Evolutionary conservation across 192 early-diverging fungal species (phyloP), one percentile per base, ranked within the genome.

Genomic region (Mortierella claussenii): DNA sequence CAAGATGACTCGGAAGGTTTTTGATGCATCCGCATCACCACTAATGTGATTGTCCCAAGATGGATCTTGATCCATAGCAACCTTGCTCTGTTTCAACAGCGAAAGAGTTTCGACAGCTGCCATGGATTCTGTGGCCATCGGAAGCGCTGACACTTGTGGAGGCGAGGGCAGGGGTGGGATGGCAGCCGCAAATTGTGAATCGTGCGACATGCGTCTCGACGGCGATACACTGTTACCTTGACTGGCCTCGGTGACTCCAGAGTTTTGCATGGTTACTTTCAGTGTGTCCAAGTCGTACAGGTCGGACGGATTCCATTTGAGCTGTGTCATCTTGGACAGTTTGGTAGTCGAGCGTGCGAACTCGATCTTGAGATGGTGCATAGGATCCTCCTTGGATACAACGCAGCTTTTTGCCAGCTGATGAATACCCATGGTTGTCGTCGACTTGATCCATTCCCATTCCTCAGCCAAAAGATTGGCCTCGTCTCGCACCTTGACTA

Each of bases 391-490:
- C 36, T 76, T 76, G 11, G 73, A 50, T 2, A 76, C 58, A 1
- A 58, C 49, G 30, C 59, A 60, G 46, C 43, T 55, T 28, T 62
- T 67, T 8, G 73, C 57, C 2, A 76, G 53, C 8, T 60, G 24
- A 23, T 53, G 32, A 6, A 45, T 5, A 27, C 55, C 65, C 53
- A 76, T 55, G 1, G 73, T 34, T 13, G 63, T 51, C 0, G 78
- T 70, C 2, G 74, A 79, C 45, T 75, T 70, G 4, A 85, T 60
- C 83, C 83, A 85, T 2, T 63, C 50, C 69, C 81, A 80, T 53
- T 85, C 83, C 11, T 71, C 69, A 18, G 57, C 27, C 20, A 69
- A 57, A 12, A 82, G 42, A 1, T 30, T 48, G 1, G 69, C 48
- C 3, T 85, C 58, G 15, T 80, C 65, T 37, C 83, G 46, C 40